Evolutionary conservation across 129 eudicot genomes (phyloP).

Genomic region (Tanacetum coccineum): DNA sequence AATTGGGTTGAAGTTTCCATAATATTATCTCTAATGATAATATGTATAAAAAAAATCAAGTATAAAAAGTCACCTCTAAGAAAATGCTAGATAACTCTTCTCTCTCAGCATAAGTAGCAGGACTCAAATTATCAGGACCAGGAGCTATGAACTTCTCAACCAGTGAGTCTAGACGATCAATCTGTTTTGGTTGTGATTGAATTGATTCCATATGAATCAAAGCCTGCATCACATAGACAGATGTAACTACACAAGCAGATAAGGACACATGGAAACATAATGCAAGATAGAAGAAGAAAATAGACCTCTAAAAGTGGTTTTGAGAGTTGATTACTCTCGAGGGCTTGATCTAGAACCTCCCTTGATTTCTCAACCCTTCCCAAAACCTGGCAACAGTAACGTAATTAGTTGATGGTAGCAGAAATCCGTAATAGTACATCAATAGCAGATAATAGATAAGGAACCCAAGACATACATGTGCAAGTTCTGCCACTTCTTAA

Average conservation of each 20-base stretch:
- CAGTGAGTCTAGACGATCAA: conserved; percentile 71
- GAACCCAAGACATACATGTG: not conserved
- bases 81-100: conserved; percentile 94
- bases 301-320: conserved; percentile 93
- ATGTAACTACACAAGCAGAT: conserved; percentile 5
- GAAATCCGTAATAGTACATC: conserved; percentile 2
- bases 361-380: conserved; percentile 84
- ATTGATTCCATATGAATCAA: conserved; percentile 84
- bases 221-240: conserved; percentile 49
- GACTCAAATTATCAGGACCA: conserved; percentile 45
- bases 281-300: not conserved
- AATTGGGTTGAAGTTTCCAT: not conserved
- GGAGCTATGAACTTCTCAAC: conserved; percentile 77
- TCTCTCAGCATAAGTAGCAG: conserved; percentile 66
- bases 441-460: not conserved
- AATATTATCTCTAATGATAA: too few relatives aligned
- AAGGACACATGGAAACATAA: not conserved
- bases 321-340: conserved; percentile 66
- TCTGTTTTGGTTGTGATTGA: conserved; percentile 64
- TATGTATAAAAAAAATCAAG: not conserved
- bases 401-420: not conserved
- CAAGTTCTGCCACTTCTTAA: not conserved
- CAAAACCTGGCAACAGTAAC: conserved; percentile 46
- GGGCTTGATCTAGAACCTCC: conserved; percentile 77
- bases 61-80: conserved; percentile 55